Base-by-base conservation (phyloP, 1,284 basidiomycete species). In the Microbotryum violaceum region DNA sequence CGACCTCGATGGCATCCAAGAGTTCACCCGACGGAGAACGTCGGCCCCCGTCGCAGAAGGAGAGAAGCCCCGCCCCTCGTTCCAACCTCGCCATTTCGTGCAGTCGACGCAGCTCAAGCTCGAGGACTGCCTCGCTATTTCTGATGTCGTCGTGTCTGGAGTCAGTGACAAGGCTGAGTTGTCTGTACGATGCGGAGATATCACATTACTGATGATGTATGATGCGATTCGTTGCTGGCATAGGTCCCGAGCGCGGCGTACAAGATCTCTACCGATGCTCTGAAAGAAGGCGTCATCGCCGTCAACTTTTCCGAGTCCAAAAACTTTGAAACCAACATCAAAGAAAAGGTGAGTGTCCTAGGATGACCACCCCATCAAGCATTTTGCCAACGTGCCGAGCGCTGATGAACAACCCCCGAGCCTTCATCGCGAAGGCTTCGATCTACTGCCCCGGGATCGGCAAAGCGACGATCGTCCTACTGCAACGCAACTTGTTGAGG, bases 391-490 rank as follows among this genome's bases (percentile, higher is more conserved):
- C 49, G 25, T 31, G n/a, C 33, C 52, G 44, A 37, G 37, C 64
- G 49, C 70, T 69, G 58, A 54, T 71, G 27, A 49, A 31, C 14
- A 42, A 18, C 37, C 37, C 37, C 31, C 31, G 2, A 18, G 49
- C 14, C 12, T 29, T 33, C 49, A 29, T 37, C 51, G n/a, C 42
- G 0, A 67, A 92, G 89, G 90, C 90, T 14, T 90, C 90, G 5
- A 79, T 97, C 68, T 94, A 94, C 75, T 81, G 94, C 65, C 92
- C 93, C 18, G 87, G 90, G 4, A 91, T 98, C 31, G 94, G 94
- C 48, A 96, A 96, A 78, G 89, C 94, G 65, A 98, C 94, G 1
- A 96, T 97, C 68, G 81, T 92, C 72, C 96, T 98, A 91, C 82
- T 98, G 42, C 83, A 97, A 74, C 83, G 94, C 59, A 98, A 97